A percentile compares a stretch with the other conserved stretches of the same genome.
Evolutionary conservation across 768 basidiomycete species (phyloP).

Genomic region (Lanmaoa rubissima): DNA sequence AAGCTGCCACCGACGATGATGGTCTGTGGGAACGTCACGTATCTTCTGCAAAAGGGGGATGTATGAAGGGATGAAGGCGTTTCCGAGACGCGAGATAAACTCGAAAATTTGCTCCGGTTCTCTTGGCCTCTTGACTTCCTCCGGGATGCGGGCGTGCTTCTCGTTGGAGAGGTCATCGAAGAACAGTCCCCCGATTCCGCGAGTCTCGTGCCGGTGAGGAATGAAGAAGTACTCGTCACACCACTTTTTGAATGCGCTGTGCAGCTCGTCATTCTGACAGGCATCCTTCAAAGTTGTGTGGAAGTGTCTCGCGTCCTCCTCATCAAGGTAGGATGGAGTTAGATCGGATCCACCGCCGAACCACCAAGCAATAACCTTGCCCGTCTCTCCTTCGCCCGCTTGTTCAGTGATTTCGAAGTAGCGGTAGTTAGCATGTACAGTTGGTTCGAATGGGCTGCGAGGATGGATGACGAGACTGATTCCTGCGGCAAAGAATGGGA

Average conservation of each 20-base stretch:
- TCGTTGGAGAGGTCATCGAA: slow-evolving; percentile 87
- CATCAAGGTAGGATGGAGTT: slow-evolving; percentile 90
- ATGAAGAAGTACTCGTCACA: slow-evolving; percentile 98
- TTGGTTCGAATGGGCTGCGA: slow-evolving; percentile 89
- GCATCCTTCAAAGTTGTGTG: slow-evolving; percentile 74
- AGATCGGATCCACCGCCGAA: slow-evolving; percentile 96
- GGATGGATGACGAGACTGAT: slow-evolving; percentile 94
- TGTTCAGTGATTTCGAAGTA: slow-evolving; percentile 90
- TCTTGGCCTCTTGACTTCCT: slow-evolving; percentile 47
- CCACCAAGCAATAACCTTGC: slow-evolving; percentile 88
- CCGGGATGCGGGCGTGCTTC: slow-evolving; percentile 58
- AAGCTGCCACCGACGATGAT: slow-evolving; percentile 88
- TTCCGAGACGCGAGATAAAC: slow-evolving; percentile 68
- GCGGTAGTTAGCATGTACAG: slow-evolving; percentile 94
- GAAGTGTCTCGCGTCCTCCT: slow-evolving; percentile 85
- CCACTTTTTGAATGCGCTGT: slow-evolving; percentile 86
- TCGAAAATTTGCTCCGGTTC: slow-evolving; percentile 71
- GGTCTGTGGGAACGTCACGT: slow-evolving; percentile 56
- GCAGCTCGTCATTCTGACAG: slow-evolving; percentile 71
- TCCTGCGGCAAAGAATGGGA: slow-evolving; percentile 94
- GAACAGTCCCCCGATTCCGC: slow-evolving; percentile 94
- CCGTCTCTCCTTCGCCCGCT: slow-evolving; percentile 34
- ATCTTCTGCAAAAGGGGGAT: slow-evolving; percentile 76
- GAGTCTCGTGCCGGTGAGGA: slow-evolving; percentile 78
- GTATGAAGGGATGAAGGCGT: slow-evolving; percentile 88